Evolutionary conservation across 164 flowering plant genomes (phyloP), one percentile per base, ranked within the genome.

Genomic region (Vitis riparia): DNA sequence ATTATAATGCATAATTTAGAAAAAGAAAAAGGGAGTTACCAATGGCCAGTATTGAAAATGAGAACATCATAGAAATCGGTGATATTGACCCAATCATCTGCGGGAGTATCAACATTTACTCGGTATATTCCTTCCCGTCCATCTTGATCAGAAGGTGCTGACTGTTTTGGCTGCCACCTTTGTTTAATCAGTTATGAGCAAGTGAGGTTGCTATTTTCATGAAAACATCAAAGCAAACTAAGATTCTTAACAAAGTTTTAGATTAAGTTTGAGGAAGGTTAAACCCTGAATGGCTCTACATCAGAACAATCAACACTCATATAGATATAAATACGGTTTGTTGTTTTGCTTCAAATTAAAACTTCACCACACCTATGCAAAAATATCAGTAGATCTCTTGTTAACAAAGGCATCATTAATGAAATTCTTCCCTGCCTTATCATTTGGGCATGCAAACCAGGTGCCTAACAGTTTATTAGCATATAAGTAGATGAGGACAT

Each of bases 61-160:
- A 96, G 90, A 70, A 93, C 92, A 81, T 96, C 90, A 66, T 96
- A 96, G 80, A 93, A 96, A 63, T 84, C 74, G 53, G 87, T 71
- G 70, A 84, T 81, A 69, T 78, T 75, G 65, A 75, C 82, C 99
- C 98, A 96, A 65, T 96, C 97, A 74, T 83, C 83, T 61, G 98
- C 95, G 51, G 99, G 99, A 77, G 83, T 68, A 82, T 96, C 99
- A 69, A 86, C 89, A 87, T 96, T 97, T 14, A 92, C 97, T 69
- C 87, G 86, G 71, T 90, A 85, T 15, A 67, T 77, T 67, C 95
- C 99, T 78, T 84, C 82, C 68, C 71, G 19, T 77, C 87, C 88
- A 75, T 77, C 82, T 76, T 82, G 75, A 59, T 58, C 75, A 17
- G 78, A 62, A 10, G 49, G 15, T 15, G 67, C 63, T 12, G 80